These are phyloP conservation scores for Daldinia grandis DNA, from an alignment of 495 filamentous ascomycete species.

Conservation along the genomic window DNA sequence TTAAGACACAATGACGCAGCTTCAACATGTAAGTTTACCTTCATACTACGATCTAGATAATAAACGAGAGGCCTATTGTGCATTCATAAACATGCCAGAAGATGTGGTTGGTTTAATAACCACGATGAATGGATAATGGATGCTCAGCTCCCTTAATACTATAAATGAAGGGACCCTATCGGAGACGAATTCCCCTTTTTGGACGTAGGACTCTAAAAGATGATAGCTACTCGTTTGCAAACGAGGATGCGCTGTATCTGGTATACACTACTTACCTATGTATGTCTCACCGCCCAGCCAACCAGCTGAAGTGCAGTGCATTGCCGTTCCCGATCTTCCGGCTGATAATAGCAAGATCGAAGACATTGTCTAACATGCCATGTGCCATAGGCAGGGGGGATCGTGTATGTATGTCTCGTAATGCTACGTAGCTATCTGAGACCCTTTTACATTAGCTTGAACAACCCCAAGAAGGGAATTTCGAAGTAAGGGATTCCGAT, in stretches of 20 bases:
- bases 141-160: neutral
- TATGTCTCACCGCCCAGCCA: conserved; percentile 32
- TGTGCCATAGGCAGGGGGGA: conserved; percentile 3
- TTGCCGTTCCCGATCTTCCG: conserved; percentile 8
- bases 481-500: neutral
- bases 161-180: neutral
- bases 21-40: neutral
- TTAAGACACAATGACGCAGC: neutral
- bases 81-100: neutral
- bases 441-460: neutral
- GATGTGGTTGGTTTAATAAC: neutral
- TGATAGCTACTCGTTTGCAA: neutral
- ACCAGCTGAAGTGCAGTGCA: neutral
- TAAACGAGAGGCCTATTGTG: neutral
- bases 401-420: conserved; percentile 22
- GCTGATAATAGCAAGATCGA: conserved; percentile 20
- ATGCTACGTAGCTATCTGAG: neutral
- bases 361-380: conserved; percentile 30
- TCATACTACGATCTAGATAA: neutral
- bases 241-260: conserved; percentile 16
- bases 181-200: neutral
- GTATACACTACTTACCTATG: no score
- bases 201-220: neutral
- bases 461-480: neutral
- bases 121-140: neutral